A percentile compares a stretch with the other conserved stretches of the same genome.
Conservation (phyloP, 2,329 filamentous ascomycete genomes). For the Phialocephala subalpina region DNA sequence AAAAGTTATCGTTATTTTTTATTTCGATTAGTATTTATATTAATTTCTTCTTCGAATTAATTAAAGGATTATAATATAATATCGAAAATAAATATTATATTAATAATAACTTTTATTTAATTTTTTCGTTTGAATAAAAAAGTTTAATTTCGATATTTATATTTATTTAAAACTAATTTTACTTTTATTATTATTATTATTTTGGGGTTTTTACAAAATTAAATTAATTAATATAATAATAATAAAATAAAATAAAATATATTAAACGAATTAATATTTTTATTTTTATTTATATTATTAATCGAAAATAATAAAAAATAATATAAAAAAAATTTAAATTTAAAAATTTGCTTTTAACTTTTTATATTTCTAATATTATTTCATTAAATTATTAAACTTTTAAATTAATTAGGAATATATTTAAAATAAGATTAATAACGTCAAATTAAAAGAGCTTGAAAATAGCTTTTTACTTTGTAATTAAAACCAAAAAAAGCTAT, state of each 20-base stretch:
- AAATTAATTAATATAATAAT: slow-evolving; percentile 11
- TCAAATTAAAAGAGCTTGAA: not conserved
- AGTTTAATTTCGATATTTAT: slow-evolving; percentile 11
- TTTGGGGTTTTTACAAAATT: slow-evolving; percentile 10
- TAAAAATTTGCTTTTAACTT: slow-evolving; percentile 19
- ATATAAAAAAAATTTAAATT: slow-evolving; percentile 19
- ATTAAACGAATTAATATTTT: slow-evolving; percentile 15
- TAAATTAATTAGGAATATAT: slow-evolving; percentile 23
- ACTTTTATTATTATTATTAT: slow-evolving; percentile 2
- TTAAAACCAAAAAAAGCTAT: not conserved
- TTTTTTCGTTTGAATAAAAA: slow-evolving; percentile 15
- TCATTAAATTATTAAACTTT: slow-evolving; percentile 18
- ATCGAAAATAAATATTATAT: slow-evolving; percentile 18
- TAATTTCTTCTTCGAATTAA: no score
- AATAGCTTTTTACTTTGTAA: not conserved
- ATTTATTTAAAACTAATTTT: slow-evolving; percentile 18
- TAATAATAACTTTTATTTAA: slow-evolving; percentile 15
- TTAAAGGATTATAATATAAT: slow-evolving; percentile 15
- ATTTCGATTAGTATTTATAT: no score
- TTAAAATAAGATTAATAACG: slow-evolving; percentile 10
- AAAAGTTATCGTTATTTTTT: slow-evolving; percentile 2
- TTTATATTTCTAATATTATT: slow-evolving; percentile 11
- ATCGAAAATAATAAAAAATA: slow-evolving; percentile 13
- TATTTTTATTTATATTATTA: slow-evolving; percentile 9
- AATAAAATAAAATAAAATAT: slow-evolving; percentile 7